A percentile compares a stretch with the other conserved stretches of the same genome.
phyloP scores from a whole-genome alignment of 257 asterid genomes.

The Solanum neorickii region DNA sequence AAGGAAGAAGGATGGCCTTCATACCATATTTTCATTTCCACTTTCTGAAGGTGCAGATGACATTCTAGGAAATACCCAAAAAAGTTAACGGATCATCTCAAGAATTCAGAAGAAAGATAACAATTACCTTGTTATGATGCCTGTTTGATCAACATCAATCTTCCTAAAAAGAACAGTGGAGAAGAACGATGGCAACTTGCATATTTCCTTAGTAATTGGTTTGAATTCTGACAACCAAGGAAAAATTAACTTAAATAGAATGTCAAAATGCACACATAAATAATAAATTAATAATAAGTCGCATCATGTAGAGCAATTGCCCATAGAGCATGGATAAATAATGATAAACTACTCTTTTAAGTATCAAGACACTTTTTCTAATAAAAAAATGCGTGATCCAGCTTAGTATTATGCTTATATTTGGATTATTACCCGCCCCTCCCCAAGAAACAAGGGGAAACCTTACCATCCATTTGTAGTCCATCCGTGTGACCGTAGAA shows the following conservation, averaged over 20 bases:
- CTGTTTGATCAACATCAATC: slow-evolving; percentile 59
- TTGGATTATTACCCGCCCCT: background rate
- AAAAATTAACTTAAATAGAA: background rate
- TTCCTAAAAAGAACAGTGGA: slow-evolving; percentile 69
- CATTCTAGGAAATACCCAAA: background rate
- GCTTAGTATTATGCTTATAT: background rate
- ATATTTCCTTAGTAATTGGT: slow-evolving; percentile 84
- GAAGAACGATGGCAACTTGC: slow-evolving; percentile 99
- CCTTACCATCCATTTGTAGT: slow-evolving; percentile 76
- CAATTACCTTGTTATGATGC: slow-evolving; percentile 72
- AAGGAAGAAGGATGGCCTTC: background rate
- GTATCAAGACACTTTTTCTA: background rate
- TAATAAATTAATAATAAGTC: background rate
- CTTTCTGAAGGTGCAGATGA: background rate
- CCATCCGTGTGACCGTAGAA: slow-evolving; percentile 87
- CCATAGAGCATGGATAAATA: background rate
- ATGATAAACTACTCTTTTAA: background rate
- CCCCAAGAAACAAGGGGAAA: background rate
- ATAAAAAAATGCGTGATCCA: background rate
- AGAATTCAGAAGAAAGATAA: background rate
- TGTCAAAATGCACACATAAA: background rate
- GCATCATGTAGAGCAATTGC: background rate
- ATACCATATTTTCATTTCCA: background rate
- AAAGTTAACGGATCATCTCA: background rate
- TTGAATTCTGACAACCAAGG: slow-evolving; percentile 62